Base-by-base conservation (phyloP, 495 filamentous ascomycete species). In the Lophiotrema nucula region DNA sequence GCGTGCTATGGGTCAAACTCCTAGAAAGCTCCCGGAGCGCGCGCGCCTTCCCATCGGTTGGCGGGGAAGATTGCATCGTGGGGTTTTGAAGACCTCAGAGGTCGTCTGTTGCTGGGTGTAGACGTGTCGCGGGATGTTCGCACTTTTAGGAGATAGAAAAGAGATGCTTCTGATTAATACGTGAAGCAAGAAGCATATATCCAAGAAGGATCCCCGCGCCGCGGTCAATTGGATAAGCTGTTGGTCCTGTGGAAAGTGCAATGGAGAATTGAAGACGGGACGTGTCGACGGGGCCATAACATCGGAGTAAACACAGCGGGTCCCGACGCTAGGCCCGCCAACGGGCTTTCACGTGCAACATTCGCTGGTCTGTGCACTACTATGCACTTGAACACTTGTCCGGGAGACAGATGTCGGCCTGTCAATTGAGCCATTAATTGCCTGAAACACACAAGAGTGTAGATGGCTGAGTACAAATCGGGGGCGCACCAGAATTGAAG, bases 41-140 rank as follows among this genome's bases (percentile, higher is more conserved):
- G 13, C 56, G 62, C 52, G 56, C 62, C 39, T 65, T 65, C 62
- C 62, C 62, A 3, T 65, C 56, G 47, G 51, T 65, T n/a, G 47
- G 56, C 24, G 62, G 62, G 16, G 62, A 60, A 24, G 62, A 57
- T 24, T 57, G 52, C 62, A 65, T 65, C 18, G 28, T 35, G 27
- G 13, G 27, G 18, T 26, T 8, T n/a, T n/a, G n/a, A n/a, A n/a
- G n/a, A n/a, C n/a, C n/a, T 25, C 50, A 12, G 18, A 28, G 48
- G 23, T 55, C 25, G 35, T 12, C 3, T 22, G 51, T 8, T n/a
- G 22, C 21, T 3, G 24, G 18, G n/a, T 6, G 56, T 22, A 26
- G 56, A 22, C 62, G 62, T 53, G 56, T 52, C 42, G 37, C 51
- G 62, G 15, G 19, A 26, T 19, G 27, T 2, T 53, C 60, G 37